Evolutionary conservation across 2,329 filamentous ascomycete genomes (phyloP).

Genomic region (Cordyceps tenuipes): DNA sequence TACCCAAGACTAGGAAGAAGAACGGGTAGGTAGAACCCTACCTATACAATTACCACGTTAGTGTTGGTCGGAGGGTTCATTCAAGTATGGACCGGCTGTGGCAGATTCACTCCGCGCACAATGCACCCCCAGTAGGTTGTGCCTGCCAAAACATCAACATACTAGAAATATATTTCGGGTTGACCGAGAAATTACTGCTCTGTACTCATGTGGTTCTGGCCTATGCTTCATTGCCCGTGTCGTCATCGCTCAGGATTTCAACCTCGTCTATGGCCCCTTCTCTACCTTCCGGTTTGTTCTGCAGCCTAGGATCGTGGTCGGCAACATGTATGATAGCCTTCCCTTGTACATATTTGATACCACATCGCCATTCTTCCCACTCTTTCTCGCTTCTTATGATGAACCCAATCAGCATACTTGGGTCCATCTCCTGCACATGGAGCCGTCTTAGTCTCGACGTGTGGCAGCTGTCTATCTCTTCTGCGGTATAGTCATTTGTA

Average conservation of each 20-base stretch:
- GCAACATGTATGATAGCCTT: conserved; percentile 83
- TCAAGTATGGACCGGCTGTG: too few relatives aligned
- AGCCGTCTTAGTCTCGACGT: conserved; percentile 76
- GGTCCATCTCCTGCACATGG: conserved; percentile 88
- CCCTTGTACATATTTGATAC: conserved; percentile 66
- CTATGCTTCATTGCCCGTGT: conserved; percentile 18
- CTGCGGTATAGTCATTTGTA: conserved; percentile 50
- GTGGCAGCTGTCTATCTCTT: conserved; percentile 78
- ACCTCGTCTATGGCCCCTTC: conserved; percentile 80
- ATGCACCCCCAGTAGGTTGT: background rate
- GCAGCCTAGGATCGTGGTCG: conserved; percentile 53
- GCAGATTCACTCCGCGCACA: background rate
- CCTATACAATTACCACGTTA: too few relatives aligned
- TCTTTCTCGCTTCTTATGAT: conserved; percentile 75
- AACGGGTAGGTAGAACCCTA: background rate
- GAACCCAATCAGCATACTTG: conserved; percentile 95
- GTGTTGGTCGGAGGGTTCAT: too few relatives aligned
- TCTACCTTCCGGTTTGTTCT: conserved; percentile 48
- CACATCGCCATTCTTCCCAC: conserved; percentile 72
- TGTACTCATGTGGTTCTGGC: background rate
- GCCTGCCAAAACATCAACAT: background rate
- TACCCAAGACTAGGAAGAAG: background rate
- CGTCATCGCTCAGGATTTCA: conserved; percentile 72
- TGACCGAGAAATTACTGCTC: background rate
- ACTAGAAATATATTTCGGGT: background rate